Base-by-base conservation (phyloP, 495 filamentous ascomycete genomes). In the Thermothielavioides terrestris region DNA sequence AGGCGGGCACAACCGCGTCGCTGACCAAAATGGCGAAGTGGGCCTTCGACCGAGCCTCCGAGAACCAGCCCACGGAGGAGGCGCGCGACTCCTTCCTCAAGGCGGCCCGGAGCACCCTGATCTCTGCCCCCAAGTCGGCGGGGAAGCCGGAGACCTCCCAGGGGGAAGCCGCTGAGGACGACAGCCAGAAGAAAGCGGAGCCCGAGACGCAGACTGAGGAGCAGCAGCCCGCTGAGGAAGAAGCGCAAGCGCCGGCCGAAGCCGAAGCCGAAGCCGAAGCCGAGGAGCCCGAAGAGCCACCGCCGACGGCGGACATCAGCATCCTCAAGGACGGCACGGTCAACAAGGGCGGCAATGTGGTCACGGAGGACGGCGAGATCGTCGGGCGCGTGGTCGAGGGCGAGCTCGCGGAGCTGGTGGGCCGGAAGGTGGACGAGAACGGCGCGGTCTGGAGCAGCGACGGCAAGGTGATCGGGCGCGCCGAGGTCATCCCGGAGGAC, bases 301-400 rank as follows among this genome's bases (percentile, higher is more conserved):
- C n/a, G n/a, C n/a, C n/a, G n/a, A n/a, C n/a, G 21, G 34, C 68
- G 10, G 84, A 94, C 60, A 72, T 84, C 21, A 84, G 83, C 0
- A 65, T 75, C 22, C 68, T 92, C 25, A 77, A 81, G 28, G 79
- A 78, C 50, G 77, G 78, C 61, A 76, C 70, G 30, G 78, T 89
- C 61, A 91, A 89, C 77, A 94, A 92, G 70, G 67, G 77, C 28
- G 88, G 88, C 46, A 83, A 85, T 53, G 81, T 92, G 46, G 80
- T 89, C 30, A 79, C 82, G 20, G 69, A 77, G 3, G 76, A 86
- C n/a, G 84, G 83, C 8, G 76, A 85, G 23, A 72, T 85, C 1
- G 80, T 89, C 60, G 87, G 76, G 15, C 79, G 79, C 34, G 72
- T 94, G 3, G 69, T 81, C 12, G 75, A 85, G 55, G 87, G 87